These are phyloP conservation scores for Paracoccidioides lutzii DNA, from an alignment of 2,329 filamentous ascomycete genomes.

Conservation along the genomic window DNA sequence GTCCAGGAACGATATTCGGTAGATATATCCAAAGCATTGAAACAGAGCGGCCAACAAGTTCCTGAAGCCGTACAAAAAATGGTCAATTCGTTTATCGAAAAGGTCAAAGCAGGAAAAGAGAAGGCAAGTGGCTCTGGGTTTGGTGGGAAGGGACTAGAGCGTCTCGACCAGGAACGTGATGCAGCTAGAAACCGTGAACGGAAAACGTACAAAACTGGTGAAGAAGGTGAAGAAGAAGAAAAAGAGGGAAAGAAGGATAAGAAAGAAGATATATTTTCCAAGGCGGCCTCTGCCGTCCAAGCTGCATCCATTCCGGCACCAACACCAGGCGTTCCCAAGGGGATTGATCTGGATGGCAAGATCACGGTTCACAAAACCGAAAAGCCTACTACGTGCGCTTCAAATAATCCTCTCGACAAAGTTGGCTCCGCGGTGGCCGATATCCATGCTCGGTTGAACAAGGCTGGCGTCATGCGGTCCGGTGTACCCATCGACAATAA, in stretches of 20 bases:
- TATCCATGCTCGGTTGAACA: slow-evolving; percentile 82
- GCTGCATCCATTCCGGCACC: slow-evolving; percentile 41
- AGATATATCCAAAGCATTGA: slow-evolving; percentile 81
- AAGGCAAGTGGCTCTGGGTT: slow-evolving; percentile 77
- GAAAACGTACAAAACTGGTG: slow-evolving; percentile 79
- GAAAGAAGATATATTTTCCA: slow-evolving; percentile 40
- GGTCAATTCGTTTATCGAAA: slow-evolving; percentile 62
- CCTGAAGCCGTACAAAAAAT: slow-evolving; percentile 55
- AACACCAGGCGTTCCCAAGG: slow-evolving; percentile 38
- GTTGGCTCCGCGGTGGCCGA: slow-evolving; percentile 81
- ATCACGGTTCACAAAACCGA: slow-evolving; percentile 63
- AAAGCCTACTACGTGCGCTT: slow-evolving; percentile 34
- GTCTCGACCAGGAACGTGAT: slow-evolving; percentile 81
- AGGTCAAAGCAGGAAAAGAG: slow-evolving; percentile 83
- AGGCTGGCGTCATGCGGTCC: slow-evolving; percentile 75
- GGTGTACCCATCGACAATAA: slow-evolving; percentile 98
- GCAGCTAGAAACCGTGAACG: slow-evolving; percentile 74
- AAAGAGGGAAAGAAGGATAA: slow-evolving; percentile 54
- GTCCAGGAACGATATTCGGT: slow-evolving; percentile 84
- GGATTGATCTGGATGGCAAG: slow-evolving; percentile 52
- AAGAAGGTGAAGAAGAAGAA: slow-evolving; percentile 64
- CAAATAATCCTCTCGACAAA: slow-evolving; percentile 63
- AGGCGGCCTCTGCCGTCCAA: slow-evolving; percentile 52
- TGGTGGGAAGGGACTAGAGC: slow-evolving; percentile 85
- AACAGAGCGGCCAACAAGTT: slow-evolving; percentile 74